Conservation (phyloP, 495 filamentous ascomycete genomes). For the Cryomyces minteri region DNA sequence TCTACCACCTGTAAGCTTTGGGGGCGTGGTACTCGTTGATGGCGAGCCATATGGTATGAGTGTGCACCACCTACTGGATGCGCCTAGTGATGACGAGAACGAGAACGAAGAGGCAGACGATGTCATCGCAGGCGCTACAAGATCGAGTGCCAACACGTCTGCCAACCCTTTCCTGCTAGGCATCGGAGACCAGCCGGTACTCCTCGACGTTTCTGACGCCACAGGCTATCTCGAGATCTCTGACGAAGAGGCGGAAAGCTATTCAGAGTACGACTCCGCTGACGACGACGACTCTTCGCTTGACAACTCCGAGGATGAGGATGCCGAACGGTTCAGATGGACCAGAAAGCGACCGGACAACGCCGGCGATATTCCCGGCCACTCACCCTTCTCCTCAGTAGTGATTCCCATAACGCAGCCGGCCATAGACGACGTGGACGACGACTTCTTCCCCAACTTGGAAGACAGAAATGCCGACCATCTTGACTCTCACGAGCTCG, state of each 20-base stretch:
- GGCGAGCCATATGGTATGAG: constrained; percentile 76
- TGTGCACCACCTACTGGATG: constrained; percentile 89
- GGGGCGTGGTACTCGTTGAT: constrained; percentile 71
- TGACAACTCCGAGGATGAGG: constrained; percentile 21
- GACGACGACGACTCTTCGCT: constrained; percentile 11
- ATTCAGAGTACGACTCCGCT: constrained; percentile 5
- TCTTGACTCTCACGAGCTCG: constrained; percentile 55
- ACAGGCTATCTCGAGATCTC: constrained; percentile 10
- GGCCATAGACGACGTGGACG: constrained; percentile 68
- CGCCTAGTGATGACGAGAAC: constrained; percentile 35
- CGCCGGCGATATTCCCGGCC: constrained; percentile 62
- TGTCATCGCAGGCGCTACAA: neutral
- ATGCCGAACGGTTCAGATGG: no score
- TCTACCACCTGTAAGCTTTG: constrained; percentile 75
- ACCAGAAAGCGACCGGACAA: constrained; percentile 2
- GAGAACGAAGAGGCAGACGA: constrained; percentile 1
- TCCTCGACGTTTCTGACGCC: constrained; percentile 1
- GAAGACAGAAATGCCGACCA: constrained; percentile 56
- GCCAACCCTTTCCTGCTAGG: constrained; percentile 7
- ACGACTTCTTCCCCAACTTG: constrained; percentile 49
- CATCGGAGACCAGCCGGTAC: constrained; percentile 7
- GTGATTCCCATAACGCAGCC: constrained; percentile 66
- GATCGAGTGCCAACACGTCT: neutral
- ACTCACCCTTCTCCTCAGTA: constrained; percentile 54
- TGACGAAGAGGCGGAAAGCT: constrained; percentile 5